Evolutionary conservation across 495 filamentous ascomycete species (phyloP).

Genomic region (Penicillium herquei): DNA sequence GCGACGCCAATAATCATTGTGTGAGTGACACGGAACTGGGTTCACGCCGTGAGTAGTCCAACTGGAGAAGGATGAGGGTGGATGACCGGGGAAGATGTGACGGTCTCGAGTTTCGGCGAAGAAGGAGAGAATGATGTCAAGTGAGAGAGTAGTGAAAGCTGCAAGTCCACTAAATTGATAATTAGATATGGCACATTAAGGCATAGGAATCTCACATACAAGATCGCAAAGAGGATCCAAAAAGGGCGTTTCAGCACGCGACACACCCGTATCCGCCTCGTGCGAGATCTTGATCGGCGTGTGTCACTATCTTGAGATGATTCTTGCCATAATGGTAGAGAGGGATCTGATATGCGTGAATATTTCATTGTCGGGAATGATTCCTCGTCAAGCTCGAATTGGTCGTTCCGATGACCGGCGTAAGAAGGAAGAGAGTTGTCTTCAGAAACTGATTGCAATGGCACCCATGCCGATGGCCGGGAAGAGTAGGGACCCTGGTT

Average conservation of each 20-base stretch:
- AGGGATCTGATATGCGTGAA: neutral
- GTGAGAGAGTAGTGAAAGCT: neutral
- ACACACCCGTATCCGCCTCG: neutral
- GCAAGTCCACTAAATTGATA: neutral
- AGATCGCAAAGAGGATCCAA: neutral
- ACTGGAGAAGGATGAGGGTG: slow-evolving; percentile 2
- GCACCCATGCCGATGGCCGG: too few species aligned
- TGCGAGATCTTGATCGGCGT: neutral
- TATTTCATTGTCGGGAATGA: neutral
- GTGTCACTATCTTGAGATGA: neutral
- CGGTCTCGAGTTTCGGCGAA: neutral
- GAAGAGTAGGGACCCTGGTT: too few species aligned
- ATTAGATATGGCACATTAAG: neutral
- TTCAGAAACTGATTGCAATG: too few species aligned
- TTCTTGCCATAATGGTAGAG: neutral
- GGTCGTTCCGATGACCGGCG: neutral
- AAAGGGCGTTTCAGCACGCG: neutral
- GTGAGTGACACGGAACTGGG: slow-evolving; percentile 42
- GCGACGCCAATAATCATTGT: slow-evolving; percentile 76
- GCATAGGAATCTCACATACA: neutral
- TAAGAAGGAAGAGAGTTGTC: neutral
- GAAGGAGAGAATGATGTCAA: neutral
- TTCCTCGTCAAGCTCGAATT: neutral
- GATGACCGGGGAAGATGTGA: neutral
- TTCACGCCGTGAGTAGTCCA: slow-evolving; percentile 10